phyloP scores from a whole-genome alignment of 1,139 yeast species.

The Zygoascus sp. region DNA sequence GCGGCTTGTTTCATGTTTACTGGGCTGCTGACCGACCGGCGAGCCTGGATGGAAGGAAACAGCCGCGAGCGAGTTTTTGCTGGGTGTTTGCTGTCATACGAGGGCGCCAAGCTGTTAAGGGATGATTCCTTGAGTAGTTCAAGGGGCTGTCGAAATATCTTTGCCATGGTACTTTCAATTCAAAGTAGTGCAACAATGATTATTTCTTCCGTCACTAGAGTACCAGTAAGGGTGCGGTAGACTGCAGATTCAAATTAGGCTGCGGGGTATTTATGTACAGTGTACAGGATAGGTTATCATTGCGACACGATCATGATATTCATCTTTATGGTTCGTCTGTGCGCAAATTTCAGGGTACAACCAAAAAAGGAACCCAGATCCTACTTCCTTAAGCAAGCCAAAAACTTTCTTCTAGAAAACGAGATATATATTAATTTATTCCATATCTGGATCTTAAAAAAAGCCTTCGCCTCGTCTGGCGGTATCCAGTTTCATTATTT shows the following conservation, averaged over 20 bases:
- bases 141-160: background rate
- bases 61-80: background rate
- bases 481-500: conserved; percentile 79
- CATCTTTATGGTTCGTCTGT: background rate
- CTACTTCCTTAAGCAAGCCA: too few species aligned
- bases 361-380: too few species aligned
- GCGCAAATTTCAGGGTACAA: background rate
- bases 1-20: background rate
- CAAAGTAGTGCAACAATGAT: background rate
- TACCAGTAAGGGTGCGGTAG: too few species aligned
- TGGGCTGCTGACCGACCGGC: background rate
- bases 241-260: too few species aligned
- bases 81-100: background rate
- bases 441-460: too few species aligned
- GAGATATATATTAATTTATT: too few species aligned
- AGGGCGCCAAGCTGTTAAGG: background rate
- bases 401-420: too few species aligned
- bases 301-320: too few species aligned
- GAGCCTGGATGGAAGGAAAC: background rate
- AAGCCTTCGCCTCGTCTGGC: conserved; percentile 54
- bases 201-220: too few species aligned
- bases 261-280: too few species aligned
- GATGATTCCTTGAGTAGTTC: conserved; percentile 1
- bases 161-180: background rate
- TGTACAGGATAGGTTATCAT: too few species aligned